Percentiles rank a stretch among this genome's conserved stretches.
Conservation (phyloP, 306 rosid species). For the Urtica urens region DNA sequence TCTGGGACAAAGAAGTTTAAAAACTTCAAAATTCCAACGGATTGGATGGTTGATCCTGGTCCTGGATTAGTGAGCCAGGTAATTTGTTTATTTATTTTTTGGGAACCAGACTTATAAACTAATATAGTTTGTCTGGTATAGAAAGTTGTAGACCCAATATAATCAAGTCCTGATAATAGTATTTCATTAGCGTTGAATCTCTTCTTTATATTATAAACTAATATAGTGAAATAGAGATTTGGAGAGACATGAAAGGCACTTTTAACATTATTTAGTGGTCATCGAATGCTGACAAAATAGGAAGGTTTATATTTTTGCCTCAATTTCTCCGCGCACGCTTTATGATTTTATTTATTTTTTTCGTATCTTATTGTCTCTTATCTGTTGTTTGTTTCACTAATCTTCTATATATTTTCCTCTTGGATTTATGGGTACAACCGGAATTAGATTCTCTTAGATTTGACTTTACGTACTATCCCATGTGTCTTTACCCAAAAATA, state of each 20-base stretch:
- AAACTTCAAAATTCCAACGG: constrained; percentile 67
- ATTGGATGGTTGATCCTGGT: constrained; percentile 93
- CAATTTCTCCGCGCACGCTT: constrained; percentile 31
- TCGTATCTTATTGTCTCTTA: constrained; percentile 36
- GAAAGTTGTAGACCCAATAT: background rate
- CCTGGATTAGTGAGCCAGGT: constrained; percentile 75
- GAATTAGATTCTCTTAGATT: constrained; percentile 25
- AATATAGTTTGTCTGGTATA: no score
- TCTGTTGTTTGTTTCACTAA: background rate
- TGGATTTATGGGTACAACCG: constrained; percentile 12
- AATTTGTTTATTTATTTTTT: constrained; percentile 13
- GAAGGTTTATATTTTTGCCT: constrained; percentile 17
- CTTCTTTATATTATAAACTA: no score
- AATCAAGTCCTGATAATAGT: background rate
- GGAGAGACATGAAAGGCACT: constrained; percentile 10
- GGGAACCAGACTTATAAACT: no score
- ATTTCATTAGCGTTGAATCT: background rate
- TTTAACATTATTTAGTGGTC: constrained; percentile 13
- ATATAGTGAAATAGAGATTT: no score
- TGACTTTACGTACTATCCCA: constrained; percentile 19
- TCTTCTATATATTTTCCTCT: background rate
- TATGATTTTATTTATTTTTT: constrained; percentile 32
- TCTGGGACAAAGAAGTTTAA: constrained; percentile 73
- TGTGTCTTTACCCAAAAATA: constrained; percentile 4
- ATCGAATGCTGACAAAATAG: constrained; percentile 39